phyloP scores from a whole-genome alignment of 768 basidiomycete genomes.

The Calocera cornea region DNA sequence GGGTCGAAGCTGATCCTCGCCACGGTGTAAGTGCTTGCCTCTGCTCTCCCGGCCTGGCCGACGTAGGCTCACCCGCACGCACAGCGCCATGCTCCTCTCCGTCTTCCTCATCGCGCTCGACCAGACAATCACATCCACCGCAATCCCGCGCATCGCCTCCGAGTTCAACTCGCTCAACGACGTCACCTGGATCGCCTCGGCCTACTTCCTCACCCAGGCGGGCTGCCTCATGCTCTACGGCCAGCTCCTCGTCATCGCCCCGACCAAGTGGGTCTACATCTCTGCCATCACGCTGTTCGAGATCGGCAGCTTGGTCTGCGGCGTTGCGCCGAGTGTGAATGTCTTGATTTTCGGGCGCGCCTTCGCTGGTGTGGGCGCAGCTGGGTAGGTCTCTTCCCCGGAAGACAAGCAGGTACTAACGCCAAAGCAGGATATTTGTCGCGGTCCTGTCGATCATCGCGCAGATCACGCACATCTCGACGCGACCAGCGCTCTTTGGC shows the following conservation, averaged over 20 bases:
- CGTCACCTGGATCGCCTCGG: slow-evolving; percentile 20
- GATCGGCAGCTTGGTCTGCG: slow-evolving; percentile 16
- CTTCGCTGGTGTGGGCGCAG: slow-evolving; percentile 12
- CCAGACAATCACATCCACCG: slow-evolving; percentile 29
- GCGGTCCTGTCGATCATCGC: slow-evolving; percentile 16
- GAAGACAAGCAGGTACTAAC: not conserved
- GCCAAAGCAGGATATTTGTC: slow-evolving; percentile 7
- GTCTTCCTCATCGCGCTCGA: slow-evolving; percentile 25
- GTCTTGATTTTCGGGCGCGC: slow-evolving; percentile 28
- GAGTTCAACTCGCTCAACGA: slow-evolving; percentile 22
- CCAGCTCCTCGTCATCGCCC: slow-evolving; percentile 21
- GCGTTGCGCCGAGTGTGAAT: slow-evolving; percentile 18
- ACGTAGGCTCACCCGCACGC: slow-evolving; percentile 2
- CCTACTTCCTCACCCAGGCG: slow-evolving; percentile 18
- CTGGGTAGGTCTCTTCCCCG: not conserved
- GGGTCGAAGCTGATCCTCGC: slow-evolving; percentile 16
- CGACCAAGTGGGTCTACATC: slow-evolving; percentile 21
- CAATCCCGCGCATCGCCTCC: slow-evolving; percentile 23
- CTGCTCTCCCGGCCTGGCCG: not conserved
- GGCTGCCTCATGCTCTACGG: slow-evolving; percentile 14
- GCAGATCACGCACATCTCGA: slow-evolving; percentile 13
- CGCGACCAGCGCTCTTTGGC: slow-evolving; percentile 8
- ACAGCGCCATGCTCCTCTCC: slow-evolving; percentile 9
- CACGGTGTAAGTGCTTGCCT: slow-evolving; percentile 10
- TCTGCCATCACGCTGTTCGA: slow-evolving; percentile 5